Evolutionary conservation across 768 basidiomycete genomes (phyloP).

Genomic region (Boletus vermiculosoides): DNA sequence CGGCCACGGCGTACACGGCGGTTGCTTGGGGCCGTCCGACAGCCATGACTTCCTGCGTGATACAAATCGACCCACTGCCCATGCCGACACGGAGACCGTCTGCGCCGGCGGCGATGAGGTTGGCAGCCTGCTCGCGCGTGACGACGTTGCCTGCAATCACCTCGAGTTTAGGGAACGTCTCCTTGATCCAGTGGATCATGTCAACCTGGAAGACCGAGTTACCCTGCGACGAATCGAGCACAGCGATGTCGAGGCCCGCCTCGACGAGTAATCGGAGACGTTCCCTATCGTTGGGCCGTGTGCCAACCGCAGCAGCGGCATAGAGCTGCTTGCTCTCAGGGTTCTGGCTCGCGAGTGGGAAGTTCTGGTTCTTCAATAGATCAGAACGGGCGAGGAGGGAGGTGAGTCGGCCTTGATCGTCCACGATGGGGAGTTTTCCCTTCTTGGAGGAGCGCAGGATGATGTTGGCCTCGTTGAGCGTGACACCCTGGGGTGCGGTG

Average conservation of each 20-base stretch:
- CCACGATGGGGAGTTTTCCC: constrained; percentile 91
- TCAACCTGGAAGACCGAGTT: constrained; percentile 93
- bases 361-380: constrained; percentile 95
- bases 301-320: constrained; percentile 94
- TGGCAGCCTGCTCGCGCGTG: constrained; percentile 95
- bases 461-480: constrained; percentile 86
- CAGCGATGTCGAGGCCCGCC: constrained; percentile 92
- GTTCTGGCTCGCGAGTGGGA: constrained; percentile 90
- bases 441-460: constrained; percentile 96
- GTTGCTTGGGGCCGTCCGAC: constrained; percentile 98
- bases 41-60: constrained; percentile 99
- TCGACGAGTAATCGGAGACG: constrained; percentile 84
- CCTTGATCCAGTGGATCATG: constrained; percentile 93
- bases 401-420: constrained; percentile 60
- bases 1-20: constrained; percentile 94
- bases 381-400: constrained; percentile 95
- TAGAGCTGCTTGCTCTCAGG: constrained; percentile 92
- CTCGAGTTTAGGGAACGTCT: constrained; percentile 79
- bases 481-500: constrained; percentile 85
- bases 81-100: constrained; percentile 96
- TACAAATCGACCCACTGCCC: constrained; percentile 98
- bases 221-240: constrained; percentile 95
- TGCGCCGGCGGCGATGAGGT: constrained; percentile 89
- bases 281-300: constrained; percentile 83
- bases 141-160: constrained; percentile 98